Evolutionary conservation across 805 yeast genomes (phyloP).

Genomic region (Yarrowia sp.): DNA sequence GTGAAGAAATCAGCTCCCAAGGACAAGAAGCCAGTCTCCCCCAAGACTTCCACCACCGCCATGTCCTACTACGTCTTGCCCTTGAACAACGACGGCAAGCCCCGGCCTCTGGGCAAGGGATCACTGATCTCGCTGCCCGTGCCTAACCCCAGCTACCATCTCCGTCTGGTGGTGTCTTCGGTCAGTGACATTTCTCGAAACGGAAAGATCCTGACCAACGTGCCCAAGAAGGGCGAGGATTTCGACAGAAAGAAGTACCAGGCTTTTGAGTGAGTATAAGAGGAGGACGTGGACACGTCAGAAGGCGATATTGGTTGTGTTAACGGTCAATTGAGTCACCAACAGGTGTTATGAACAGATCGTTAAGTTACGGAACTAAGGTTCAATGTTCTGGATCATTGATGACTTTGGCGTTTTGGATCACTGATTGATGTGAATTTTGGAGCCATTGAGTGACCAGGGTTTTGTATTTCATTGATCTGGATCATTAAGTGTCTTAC

Average conservation of each 20-base stretch:
- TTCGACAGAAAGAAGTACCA: conserved; percentile 67
- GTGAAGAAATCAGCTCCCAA: background rate
- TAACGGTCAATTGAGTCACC: too few relatives aligned
- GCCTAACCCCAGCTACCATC: conserved; percentile 52
- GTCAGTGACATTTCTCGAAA: conserved; percentile 74
- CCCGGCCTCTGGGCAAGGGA: conserved; percentile 49
- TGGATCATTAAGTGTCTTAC: too few relatives aligned
- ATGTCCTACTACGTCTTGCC: conserved; percentile 42
- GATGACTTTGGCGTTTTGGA: too few relatives aligned
- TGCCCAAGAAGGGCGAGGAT: conserved; percentile 57
- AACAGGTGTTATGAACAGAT: too few relatives aligned
- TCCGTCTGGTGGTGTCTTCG: conserved; percentile 73
- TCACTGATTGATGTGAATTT: too few relatives aligned
- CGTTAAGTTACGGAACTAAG: too few relatives aligned
- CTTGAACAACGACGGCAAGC: conserved; percentile 47
- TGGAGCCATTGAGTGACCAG: too few relatives aligned
- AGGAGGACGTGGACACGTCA: too few relatives aligned
- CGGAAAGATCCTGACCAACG: conserved; percentile 77
- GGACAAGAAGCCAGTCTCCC: background rate
- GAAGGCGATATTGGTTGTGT: too few relatives aligned
- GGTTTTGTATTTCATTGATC: too few relatives aligned
- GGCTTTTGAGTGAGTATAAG: conserved; percentile 48
- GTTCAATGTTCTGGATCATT: too few relatives aligned
- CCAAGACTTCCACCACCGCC: background rate
- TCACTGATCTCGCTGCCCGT: conserved; percentile 52